These are phyloP conservation scores for Carex scoparia DNA, from an alignment of 176 grass and related monocot genomes.

Conservation along the genomic window DNA sequence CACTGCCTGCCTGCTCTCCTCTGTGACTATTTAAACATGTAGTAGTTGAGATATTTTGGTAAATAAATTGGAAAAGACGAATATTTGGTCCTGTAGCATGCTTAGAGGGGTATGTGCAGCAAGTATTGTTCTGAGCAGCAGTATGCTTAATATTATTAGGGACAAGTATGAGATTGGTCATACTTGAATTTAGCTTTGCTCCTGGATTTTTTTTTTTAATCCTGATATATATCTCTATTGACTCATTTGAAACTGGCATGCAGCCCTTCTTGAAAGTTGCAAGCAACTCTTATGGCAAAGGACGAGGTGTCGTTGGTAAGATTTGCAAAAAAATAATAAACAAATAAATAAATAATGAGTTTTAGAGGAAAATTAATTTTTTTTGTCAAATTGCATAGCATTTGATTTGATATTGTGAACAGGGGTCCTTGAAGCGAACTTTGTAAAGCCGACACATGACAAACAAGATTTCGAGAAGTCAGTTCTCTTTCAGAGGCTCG, in stretches of 20 bases:
- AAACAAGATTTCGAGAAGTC: conserved; percentile 99
- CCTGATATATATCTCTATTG: not conserved
- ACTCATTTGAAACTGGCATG: conserved; percentile 19
- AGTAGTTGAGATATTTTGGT: not conserved
- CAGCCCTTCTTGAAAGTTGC: conserved; percentile 97
- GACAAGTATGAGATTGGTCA: not conserved
- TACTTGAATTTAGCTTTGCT: not conserved
- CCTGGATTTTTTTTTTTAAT: not conserved
- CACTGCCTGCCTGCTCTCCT: not conserved
- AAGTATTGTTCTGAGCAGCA: not conserved
- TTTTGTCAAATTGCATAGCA: not conserved
- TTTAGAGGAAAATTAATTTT: not conserved
- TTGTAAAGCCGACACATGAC: conserved; percentile 95
- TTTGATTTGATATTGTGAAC: conserved; percentile 15
- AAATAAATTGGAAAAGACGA: not conserved
- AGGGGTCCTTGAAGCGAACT: conserved; percentile 86
- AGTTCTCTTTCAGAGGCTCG: conserved; percentile 81
- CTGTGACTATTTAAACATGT: not conserved
- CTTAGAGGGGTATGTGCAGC: not conserved
- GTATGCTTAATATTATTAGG: not conserved
- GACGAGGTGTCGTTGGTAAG: conserved; percentile 89
- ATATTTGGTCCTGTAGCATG: not conserved
- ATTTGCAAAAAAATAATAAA: not conserved
- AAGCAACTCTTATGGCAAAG: conserved; percentile 94
- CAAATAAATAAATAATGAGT: conserved; percentile 1